These are phyloP conservation scores for Phylloporus rhodoxanthus DNA, from an alignment of 768 basidiomycete genomes.

Conservation along the genomic window DNA sequence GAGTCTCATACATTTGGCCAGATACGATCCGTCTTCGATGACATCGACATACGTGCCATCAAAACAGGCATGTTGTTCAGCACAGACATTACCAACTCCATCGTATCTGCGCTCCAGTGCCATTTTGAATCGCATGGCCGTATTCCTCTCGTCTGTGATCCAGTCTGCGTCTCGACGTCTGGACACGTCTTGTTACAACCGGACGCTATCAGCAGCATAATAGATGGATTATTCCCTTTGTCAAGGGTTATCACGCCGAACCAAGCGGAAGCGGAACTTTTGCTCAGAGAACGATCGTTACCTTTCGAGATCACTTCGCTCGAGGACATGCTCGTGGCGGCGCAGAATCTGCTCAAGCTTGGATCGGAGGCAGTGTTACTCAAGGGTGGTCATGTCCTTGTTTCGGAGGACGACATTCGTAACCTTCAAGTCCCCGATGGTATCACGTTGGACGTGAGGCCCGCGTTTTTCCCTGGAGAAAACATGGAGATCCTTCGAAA, in stretches of 20 bases:
- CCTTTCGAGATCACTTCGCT: constrained; percentile 38
- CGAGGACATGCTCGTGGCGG: constrained; percentile 56
- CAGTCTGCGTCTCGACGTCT: constrained; percentile 87
- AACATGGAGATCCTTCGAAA: constrained; percentile 60
- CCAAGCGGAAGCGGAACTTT: constrained; percentile 67
- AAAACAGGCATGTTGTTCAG: constrained; percentile 91
- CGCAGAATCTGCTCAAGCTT: constrained; percentile 40
- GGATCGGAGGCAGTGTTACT: constrained; percentile 61
- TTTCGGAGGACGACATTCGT: constrained; percentile 42
- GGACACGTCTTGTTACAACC: constrained; percentile 72
- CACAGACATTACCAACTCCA: constrained; percentile 43
- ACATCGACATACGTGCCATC: constrained; percentile 65
- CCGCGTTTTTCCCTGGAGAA: constrained; percentile 43
- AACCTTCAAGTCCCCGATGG: constrained; percentile 26
- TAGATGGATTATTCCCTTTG: constrained; percentile 62
- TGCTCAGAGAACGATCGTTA: constrained; percentile 41
- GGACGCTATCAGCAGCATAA: constrained; percentile 57
- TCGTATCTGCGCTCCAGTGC: constrained; percentile 45
- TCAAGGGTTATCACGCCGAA: constrained; percentile 80
- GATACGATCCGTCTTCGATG: constrained; percentile 66
- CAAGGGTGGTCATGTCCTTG: constrained; percentile 77
- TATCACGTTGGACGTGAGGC: constrained; percentile 32
- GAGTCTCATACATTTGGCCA: constrained; percentile 22
- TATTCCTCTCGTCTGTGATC: constrained; percentile 73
- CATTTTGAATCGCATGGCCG: constrained; percentile 31